Conservation (phyloP, 768 basidiomycete species). For the Mycena amicta region DNA sequence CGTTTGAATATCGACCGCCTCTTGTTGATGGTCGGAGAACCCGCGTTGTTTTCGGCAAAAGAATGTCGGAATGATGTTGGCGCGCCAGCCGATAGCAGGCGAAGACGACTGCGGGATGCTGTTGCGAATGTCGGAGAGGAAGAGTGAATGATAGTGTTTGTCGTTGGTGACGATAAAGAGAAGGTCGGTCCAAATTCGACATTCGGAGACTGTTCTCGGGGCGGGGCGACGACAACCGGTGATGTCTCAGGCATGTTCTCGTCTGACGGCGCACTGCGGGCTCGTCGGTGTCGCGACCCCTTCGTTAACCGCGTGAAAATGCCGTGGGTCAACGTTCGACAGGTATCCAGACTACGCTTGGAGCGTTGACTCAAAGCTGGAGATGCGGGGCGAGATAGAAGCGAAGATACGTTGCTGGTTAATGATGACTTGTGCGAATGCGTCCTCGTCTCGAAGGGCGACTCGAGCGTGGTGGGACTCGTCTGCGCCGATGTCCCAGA, state of each 20-base stretch:
- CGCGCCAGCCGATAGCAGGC: slow-evolving; percentile 6
- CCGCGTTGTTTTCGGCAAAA: slow-evolving; percentile 7
- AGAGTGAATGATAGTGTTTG: neutral
- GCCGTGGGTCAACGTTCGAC: slow-evolving; percentile 17
- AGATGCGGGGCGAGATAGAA: slow-evolving; percentile 1
- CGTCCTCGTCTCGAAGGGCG: slow-evolving; percentile 21
- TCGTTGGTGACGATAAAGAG: slow-evolving; percentile 1
- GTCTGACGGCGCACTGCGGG: slow-evolving; percentile 22
- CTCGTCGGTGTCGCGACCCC: slow-evolving; percentile 20
- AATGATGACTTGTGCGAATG: slow-evolving; percentile 18
- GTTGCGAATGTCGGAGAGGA: neutral
- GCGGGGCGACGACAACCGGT: neutral
- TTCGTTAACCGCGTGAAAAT: slow-evolving; percentile 20
- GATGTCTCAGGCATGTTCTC: slow-evolving; percentile 10
- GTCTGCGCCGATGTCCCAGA: slow-evolving; percentile 29
- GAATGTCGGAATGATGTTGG: slow-evolving; percentile 17
- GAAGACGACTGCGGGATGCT: neutral
- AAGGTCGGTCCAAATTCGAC: slow-evolving; percentile 15
- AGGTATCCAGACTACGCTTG: slow-evolving; percentile 2
- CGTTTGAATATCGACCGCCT: slow-evolving; percentile 17
- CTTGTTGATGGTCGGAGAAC: neutral
- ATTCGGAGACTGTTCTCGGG: slow-evolving; percentile 9
- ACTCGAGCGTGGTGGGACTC: slow-evolving; percentile 18
- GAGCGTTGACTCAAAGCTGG: slow-evolving; percentile 5
- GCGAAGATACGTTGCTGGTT: neutral